Conservation (phyloP, 2,329 filamentous ascomycete species). For the Esteya vermicola region DNA sequence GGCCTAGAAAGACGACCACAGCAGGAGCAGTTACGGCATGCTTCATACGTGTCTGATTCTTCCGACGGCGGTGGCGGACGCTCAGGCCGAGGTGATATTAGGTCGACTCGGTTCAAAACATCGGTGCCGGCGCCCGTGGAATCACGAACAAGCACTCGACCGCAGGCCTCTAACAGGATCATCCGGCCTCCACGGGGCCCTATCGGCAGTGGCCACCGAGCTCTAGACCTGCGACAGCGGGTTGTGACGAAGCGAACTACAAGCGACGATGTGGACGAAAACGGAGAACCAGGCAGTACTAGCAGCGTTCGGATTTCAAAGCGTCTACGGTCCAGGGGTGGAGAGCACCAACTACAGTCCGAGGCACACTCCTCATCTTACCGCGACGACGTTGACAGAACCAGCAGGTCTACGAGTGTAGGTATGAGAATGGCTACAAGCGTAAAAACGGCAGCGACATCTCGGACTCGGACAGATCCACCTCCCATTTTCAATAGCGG, state of each 20-base stretch:
- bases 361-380: not conserved
- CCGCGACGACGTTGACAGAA: not conserved
- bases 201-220: not conserved
- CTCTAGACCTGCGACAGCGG: not conserved
- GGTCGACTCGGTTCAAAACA: slow-evolving; percentile 3
- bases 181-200: too few species aligned
- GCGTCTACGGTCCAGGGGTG: not conserved
- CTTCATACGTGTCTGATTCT: slow-evolving; percentile 1
- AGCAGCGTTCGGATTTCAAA: slow-evolving; percentile 2
- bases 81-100: slow-evolving; percentile 5
- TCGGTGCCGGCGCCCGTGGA: not conserved
- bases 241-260: not conserved
- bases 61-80: not conserved
- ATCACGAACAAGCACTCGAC: not conserved
- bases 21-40: not conserved
- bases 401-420: too few species aligned
- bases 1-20: not conserved
- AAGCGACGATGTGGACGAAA: not conserved
- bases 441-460: too few species aligned
- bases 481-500: not conserved
- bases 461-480: too few species aligned
- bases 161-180: too few species aligned
- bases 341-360: not conserved
- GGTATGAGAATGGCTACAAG: too few species aligned
- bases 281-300: too few species aligned